A percentile compares a stretch with the other conserved stretches of the same genome.
Evolutionary conservation across 2,329 filamentous ascomycete genomes (phyloP).

Genomic region (Coniochaeta ligniaria): DNA sequence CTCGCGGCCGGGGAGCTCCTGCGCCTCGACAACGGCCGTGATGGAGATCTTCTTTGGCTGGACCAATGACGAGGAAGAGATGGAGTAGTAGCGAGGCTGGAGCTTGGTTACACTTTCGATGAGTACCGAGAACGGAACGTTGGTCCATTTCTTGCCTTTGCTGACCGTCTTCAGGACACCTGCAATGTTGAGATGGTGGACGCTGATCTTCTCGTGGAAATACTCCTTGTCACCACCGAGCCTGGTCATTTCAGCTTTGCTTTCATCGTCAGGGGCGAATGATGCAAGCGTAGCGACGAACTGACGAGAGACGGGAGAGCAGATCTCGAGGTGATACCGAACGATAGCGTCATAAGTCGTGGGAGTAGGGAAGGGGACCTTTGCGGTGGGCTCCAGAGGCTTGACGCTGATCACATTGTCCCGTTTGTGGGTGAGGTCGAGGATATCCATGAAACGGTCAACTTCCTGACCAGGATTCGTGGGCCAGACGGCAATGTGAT

Average conservation of each 20-base stretch:
- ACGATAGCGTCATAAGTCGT: slow-evolving; percentile 92
- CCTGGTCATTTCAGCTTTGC: slow-evolving; percentile 82
- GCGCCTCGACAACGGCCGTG: slow-evolving; percentile 87
- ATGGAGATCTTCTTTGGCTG: slow-evolving; percentile 94
- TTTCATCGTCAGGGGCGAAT: slow-evolving; percentile 78
- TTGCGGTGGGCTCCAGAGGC: slow-evolving; percentile 87
- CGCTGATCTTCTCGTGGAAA: slow-evolving; percentile 79
- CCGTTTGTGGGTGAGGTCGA: slow-evolving; percentile 70
- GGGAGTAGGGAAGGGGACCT: slow-evolving; percentile 94
- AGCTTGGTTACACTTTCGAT: slow-evolving; percentile 93
- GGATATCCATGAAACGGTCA: slow-evolving; percentile 75
- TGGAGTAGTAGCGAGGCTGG: slow-evolving; percentile 97
- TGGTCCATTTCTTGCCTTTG: slow-evolving; percentile 69
- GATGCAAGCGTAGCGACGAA: slow-evolving; percentile 81
- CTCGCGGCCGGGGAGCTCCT: slow-evolving; percentile 66
- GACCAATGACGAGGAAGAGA: slow-evolving; percentile 91
- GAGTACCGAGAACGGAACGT: slow-evolving; percentile 87
- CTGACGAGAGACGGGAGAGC: slow-evolving; percentile 91
- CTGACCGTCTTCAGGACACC: slow-evolving; percentile 70
- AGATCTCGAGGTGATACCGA: slow-evolving; percentile 95
- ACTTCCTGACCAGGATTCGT: slow-evolving; percentile 91
- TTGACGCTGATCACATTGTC: slow-evolving; percentile 82
- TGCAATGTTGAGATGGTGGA: slow-evolving; percentile 82
- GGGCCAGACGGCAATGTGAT: slow-evolving; percentile 96
- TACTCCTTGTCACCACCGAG: slow-evolving; percentile 92